phyloP scores from a whole-genome alignment of 768 basidiomycete species.

The Galerina marginata region DNA sequence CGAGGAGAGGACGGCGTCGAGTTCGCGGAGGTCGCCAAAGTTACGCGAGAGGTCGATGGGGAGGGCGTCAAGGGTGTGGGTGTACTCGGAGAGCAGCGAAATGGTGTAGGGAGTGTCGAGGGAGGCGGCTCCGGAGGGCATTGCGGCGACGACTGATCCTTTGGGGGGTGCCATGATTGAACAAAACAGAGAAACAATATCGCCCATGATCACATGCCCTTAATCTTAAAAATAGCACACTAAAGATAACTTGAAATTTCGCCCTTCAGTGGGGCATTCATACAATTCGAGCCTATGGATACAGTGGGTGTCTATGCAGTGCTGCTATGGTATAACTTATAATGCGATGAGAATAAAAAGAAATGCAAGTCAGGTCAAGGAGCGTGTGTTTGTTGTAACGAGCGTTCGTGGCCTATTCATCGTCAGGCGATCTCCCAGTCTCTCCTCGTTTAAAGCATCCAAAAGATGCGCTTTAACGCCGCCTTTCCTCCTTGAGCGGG shows the following conservation, averaged over 20 bases:
- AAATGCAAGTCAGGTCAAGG: conserved; percentile 12
- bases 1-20: conserved; percentile 95
- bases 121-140: conserved; percentile 18
- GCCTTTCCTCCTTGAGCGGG: conserved; percentile 23
- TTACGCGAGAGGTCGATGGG: conserved; percentile 93
- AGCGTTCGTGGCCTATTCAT: neutral
- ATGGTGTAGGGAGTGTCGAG: conserved; percentile 61
- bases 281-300: conserved; percentile 25
- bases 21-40: conserved; percentile 95
- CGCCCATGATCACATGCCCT: conserved; percentile 20
- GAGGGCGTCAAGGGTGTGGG: conserved; percentile 90
- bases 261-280: conserved; percentile 21
- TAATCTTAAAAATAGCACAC: conserved; percentile 12
- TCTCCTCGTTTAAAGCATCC: conserved; percentile 15
- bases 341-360: conserved; percentile 5
- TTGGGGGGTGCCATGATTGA: conserved; percentile 2
- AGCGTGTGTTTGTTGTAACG: conserved; percentile 1
- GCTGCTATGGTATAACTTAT: conserved; percentile 7
- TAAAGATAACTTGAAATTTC: conserved; percentile 11
- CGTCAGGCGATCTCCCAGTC: neutral
- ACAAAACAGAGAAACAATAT: neutral
- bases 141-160: neutral
- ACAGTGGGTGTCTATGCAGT: conserved; percentile 21
- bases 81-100: conserved; percentile 79
- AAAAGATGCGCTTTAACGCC: conserved; percentile 27